phyloP scores from a whole-genome alignment of 2,329 filamentous ascomycete genomes.

The Aspergillus costaricaensis region DNA sequence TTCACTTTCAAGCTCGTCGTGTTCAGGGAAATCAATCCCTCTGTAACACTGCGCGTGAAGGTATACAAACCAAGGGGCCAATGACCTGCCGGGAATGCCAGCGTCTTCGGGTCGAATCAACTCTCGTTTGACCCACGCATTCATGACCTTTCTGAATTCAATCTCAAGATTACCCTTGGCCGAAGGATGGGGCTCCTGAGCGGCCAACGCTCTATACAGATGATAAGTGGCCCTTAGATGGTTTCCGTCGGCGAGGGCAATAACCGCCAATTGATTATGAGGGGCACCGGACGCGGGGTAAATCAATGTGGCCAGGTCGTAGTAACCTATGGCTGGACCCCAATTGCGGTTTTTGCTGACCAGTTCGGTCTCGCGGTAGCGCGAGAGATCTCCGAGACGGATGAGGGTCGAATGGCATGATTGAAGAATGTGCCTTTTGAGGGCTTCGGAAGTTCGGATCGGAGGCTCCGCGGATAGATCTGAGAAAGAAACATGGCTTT shows the following conservation, averaged over 20 bases:
- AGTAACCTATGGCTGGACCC: constrained; percentile 79
- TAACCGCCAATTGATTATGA: constrained; percentile 87
- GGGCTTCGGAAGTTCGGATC: constrained; percentile 48
- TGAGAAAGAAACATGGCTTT: constrained; percentile 17
- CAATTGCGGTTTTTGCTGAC: constrained; percentile 74
- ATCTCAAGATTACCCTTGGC: constrained; percentile 75
- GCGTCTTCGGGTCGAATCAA: constrained; percentile 54
- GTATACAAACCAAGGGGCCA: constrained; percentile 80
- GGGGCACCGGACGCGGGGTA: constrained; percentile 77
- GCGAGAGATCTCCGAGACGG: constrained; percentile 83
- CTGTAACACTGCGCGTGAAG: constrained; percentile 83
- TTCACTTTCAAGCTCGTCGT: constrained; percentile 81
- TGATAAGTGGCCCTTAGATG: constrained; percentile 87
- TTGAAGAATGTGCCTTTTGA: constrained; percentile 63
- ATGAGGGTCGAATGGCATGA: constrained; percentile 84
- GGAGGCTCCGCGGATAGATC: constrained; percentile 48
- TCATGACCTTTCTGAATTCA: constrained; percentile 70
- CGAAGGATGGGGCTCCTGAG: constrained; percentile 71
- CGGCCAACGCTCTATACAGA: constrained; percentile 78
- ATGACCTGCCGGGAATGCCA: constrained; percentile 54
- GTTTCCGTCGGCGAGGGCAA: constrained; percentile 73
- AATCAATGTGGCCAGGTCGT: constrained; percentile 76
- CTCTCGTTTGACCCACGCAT: constrained; percentile 59
- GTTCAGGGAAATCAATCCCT: constrained; percentile 71
- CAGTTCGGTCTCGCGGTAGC: constrained; percentile 76